Evolutionary conservation across 345 rosid genomes (phyloP), one percentile per base, ranked within the genome.

Genomic region (Dipteronia dyeriana): DNA sequence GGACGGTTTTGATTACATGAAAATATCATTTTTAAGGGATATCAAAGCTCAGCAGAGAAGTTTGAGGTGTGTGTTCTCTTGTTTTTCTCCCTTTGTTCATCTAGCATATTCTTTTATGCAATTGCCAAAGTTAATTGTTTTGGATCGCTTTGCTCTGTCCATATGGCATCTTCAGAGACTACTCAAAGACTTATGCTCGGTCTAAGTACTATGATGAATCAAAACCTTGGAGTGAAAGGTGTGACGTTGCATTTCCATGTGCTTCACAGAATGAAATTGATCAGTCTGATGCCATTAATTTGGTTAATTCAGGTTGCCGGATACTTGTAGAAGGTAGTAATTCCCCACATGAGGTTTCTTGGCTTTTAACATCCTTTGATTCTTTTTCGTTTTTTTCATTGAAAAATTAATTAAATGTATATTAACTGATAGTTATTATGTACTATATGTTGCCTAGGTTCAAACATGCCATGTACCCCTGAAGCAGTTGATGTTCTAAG

Each of bases 161-260:
- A 31, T 81, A 19, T 78, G 63, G 65, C 73, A 53, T 83, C 67
- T 87, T 84, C 91, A 96, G 99, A 84, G 98, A 96, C 82, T 96
- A 96, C 83, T 91, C 98, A 43, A 96, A 96, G 90, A 91, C 99
- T n/a, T 96, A 96, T 83, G 98, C 97, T 45, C 89, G 97, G 69
- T 88, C 98, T 19, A 96, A 96, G 81, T 96, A 96, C 85, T 94
- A 88, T 81, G 99, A 96, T 79, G 98, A 92, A 81, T 90, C 95
- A 79, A 96, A 96, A 76, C 99, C 98, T 43, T 96, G 99, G 99
- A 89, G 59, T 69, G 99, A 96, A 86, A 88, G 94, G 83, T 96
- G 95, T 82, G 99, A 96, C 85, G 84, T 96, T 56, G 97, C 97
- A 34, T 91, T 94, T 84, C 98, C 98, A 66, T 96, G 98, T 83